A percentile compares a stretch with the other conserved stretches of the same genome.
Evolutionary conservation across 768 basidiomycete genomes (phyloP).

Genomic region (Lactarius hengduanensis): DNA sequence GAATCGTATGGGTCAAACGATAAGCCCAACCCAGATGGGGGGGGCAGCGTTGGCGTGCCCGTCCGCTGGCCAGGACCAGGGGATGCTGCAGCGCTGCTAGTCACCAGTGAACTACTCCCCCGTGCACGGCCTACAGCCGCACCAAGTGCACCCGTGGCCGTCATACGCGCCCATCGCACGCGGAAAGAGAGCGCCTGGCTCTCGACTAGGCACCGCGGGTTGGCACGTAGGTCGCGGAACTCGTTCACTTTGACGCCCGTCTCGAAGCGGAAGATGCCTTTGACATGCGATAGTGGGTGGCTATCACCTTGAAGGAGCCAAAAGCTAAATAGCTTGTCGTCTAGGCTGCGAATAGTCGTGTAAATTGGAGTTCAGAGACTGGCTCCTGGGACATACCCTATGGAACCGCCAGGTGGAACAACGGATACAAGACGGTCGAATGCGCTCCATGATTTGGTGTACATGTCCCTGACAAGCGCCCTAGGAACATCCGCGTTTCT

Average conservation of each 20-base stretch:
- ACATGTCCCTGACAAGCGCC: conserved; percentile 84
- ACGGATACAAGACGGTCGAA: conserved; percentile 87
- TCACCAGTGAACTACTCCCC: conserved; percentile 31
- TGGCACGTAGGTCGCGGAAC: conserved; percentile 85
- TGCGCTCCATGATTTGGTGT: conserved; percentile 91
- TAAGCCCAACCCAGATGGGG: conserved; percentile 35
- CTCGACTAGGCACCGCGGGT: conserved; percentile 83
- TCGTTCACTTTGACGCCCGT: conserved; percentile 86
- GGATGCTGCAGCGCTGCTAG: conserved; percentile 28
- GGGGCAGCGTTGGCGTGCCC: conserved; percentile 22
- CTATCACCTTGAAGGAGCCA: conserved; percentile 82
- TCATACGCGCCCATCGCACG: conserved; percentile 75
- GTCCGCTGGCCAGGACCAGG: conserved; percentile 28
- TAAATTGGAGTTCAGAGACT: conserved; percentile 4
- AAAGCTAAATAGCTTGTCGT: conserved; percentile 89
- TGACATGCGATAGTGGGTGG: conserved; percentile 72
- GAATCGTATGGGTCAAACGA: conserved; percentile 80
- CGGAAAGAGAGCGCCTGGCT: conserved; percentile 80
- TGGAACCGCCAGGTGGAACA: conserved; percentile 87
- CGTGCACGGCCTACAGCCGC: conserved; percentile 37
- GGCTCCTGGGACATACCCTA: conserved; percentile 55
- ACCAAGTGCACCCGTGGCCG: conserved; percentile 66
- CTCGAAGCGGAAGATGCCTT: conserved; percentile 86
- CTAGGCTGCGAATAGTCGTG: conserved; percentile 51
- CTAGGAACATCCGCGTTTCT: conserved; percentile 86